Evolutionary conservation across 176 grass and related monocot species (phyloP).

Genomic region (Aegilops bicornis): DNA sequence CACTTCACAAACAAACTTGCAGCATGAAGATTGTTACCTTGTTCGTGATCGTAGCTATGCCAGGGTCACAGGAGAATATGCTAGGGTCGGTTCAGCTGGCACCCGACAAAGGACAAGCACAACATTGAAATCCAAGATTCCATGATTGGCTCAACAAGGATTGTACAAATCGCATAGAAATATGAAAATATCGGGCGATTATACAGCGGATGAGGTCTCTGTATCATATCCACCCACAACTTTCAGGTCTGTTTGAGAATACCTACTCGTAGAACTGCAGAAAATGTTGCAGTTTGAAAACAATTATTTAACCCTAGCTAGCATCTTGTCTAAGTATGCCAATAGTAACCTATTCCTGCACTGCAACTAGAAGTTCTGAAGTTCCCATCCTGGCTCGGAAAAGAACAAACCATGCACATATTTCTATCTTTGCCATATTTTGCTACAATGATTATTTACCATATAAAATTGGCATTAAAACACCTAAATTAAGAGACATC

Average conservation of each 20-base stretch:
- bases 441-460: not conserved
- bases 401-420: not conserved
- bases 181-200: not conserved
- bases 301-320: not conserved
- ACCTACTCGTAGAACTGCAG: not conserved
- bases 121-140: not conserved
- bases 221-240: not conserved
- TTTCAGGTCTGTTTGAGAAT: not conserved
- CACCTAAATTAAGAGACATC: not conserved
- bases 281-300: not conserved
- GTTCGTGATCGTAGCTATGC: too few species aligned
- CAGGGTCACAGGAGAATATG: too few species aligned
- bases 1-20: too few species aligned
- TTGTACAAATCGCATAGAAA: not conserved
- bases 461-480: not conserved
- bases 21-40: too few species aligned
- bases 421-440: not conserved
- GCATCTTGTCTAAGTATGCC: not conserved
- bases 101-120: too few species aligned
- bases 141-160: not conserved
- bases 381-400: not conserved
- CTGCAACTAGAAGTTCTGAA: not conserved
- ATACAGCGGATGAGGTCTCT: not conserved
- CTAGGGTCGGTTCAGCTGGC: too few species aligned
- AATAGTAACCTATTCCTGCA: not conserved